Evolutionary conservation across 306 rosid genomes (phyloP).

Genomic region (Sechiopsis laciniata): DNA sequence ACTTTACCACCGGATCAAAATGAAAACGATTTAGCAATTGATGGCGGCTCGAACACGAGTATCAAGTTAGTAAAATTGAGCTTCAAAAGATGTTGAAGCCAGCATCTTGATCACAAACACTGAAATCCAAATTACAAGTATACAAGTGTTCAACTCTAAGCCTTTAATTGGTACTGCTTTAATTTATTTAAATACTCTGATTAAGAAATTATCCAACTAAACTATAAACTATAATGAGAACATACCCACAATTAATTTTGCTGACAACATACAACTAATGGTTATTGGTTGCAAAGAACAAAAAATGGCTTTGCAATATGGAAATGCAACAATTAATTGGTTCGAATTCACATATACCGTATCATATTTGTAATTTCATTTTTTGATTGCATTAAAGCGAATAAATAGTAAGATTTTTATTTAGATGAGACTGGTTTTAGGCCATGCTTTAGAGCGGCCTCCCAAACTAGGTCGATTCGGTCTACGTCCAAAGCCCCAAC

Average conservation of each 20-base stretch:
- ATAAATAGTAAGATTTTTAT: neutral
- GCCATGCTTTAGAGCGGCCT: slow-evolving; percentile 83
- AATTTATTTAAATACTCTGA: neutral
- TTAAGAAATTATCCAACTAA: neutral
- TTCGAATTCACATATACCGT: slow-evolving; percentile 12
- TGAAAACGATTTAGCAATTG: too few species aligned
- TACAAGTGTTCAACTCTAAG: too few species aligned
- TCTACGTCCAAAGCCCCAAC: slow-evolving; percentile 87
- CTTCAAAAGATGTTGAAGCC: too few species aligned
- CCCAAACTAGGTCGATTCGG: slow-evolving; percentile 86
- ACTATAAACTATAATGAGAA: neutral
- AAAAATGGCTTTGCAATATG: slow-evolving; percentile 17
- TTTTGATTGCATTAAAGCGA: neutral
- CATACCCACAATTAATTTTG: neutral
- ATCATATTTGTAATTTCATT: slow-evolving; percentile 8
- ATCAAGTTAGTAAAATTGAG: too few species aligned
- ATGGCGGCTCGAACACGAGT: neutral
- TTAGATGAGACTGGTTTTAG: slow-evolving; percentile 56
- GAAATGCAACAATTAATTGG: neutral
- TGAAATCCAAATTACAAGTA: too few species aligned
- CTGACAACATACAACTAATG: neutral
- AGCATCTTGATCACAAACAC: too few species aligned
- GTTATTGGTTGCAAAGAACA: slow-evolving; percentile 14
- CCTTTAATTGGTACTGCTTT: neutral
- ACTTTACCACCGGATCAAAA: too few species aligned